These are phyloP conservation scores for Rhizophagus prolifer DNA, from an alignment of 192 early-diverging fungal species.

Conservation along the genomic window DNA sequence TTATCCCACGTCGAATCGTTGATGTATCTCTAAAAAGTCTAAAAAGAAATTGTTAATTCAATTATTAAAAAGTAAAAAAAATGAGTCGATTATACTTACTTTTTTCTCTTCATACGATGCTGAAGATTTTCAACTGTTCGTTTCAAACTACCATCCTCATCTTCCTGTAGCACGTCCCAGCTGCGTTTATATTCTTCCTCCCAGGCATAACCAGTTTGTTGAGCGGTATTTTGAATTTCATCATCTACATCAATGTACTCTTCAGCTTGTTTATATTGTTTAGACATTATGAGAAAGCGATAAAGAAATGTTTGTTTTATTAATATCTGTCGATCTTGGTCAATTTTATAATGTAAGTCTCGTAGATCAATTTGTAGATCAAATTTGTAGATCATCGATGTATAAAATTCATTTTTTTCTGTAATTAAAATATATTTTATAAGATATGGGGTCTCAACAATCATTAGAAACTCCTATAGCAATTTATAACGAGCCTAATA, in stretches of 20 bases:
- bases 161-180: conserved; percentile 93
- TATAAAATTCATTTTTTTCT: too few species aligned
- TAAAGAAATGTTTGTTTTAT: too few species aligned
- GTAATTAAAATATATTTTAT: too few species aligned
- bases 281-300: not conserved
- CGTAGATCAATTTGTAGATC: too few species aligned
- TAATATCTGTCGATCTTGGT: too few species aligned
- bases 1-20: conserved; percentile 76
- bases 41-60: not conserved
- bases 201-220: conserved; percentile 81
- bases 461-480: not conserved
- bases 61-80: not conserved
- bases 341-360: too few species aligned
- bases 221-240: conserved; percentile 44
- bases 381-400: too few species aligned
- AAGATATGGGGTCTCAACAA: not conserved
- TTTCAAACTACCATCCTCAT: conserved; percentile 77
- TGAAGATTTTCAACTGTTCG: conserved; percentile 73
- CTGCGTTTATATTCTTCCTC: conserved; percentile 95
- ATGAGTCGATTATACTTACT: conserved; percentile 36
- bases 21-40: conserved; percentile 66
- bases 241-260: conserved; percentile 62
- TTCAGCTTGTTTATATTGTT: conserved; percentile 37
- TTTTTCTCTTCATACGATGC: conserved; percentile 63
- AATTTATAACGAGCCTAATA: not conserved